Percentiles rank a stretch among this genome's conserved stretches.
Conservation (phyloP, 163 green algal species). For the Prototheca wickerhamii region DNA sequence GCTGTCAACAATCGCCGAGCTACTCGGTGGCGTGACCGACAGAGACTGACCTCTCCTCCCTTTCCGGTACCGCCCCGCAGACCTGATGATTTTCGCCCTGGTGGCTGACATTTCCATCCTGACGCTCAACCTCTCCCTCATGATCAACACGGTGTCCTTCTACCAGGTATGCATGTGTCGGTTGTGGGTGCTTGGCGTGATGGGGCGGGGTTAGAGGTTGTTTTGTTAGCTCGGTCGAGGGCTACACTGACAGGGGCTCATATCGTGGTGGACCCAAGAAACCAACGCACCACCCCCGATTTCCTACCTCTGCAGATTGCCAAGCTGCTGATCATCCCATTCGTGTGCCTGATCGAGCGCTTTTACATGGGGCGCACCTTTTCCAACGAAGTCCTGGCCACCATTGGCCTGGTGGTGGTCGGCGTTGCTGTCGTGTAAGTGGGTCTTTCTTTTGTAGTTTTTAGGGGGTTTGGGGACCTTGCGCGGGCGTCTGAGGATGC, state of each 20-base stretch:
- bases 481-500: neutral
- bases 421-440: conserved; percentile 83
- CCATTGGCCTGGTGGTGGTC: conserved; percentile 60
- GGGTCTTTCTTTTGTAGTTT: neutral
- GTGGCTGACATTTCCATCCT: conserved; percentile 79
- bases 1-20: neutral
- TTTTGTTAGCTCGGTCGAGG: no score
- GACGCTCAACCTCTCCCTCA: conserved; percentile 79
- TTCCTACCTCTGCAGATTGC: conserved; percentile 54
- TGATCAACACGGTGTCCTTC: conserved; percentile 84
- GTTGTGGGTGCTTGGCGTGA: neutral
- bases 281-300: neutral
- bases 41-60: neutral
- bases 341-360: conserved; percentile 74
- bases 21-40: neutral
- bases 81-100: conserved; percentile 66
- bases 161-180: conserved; percentile 65
- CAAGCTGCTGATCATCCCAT: conserved; percentile 93
- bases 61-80: conserved; percentile 22
- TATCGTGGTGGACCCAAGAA: neutral
- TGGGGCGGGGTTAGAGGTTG: no score
- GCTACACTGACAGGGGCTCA: neutral
- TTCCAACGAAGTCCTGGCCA: conserved; percentile 44
- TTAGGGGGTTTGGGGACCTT: neutral
- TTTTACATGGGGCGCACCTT: conserved; percentile 66